Evolutionary conservation across 495 filamentous ascomycete genomes (phyloP).

Genomic region (Halenospora varia): DNA sequence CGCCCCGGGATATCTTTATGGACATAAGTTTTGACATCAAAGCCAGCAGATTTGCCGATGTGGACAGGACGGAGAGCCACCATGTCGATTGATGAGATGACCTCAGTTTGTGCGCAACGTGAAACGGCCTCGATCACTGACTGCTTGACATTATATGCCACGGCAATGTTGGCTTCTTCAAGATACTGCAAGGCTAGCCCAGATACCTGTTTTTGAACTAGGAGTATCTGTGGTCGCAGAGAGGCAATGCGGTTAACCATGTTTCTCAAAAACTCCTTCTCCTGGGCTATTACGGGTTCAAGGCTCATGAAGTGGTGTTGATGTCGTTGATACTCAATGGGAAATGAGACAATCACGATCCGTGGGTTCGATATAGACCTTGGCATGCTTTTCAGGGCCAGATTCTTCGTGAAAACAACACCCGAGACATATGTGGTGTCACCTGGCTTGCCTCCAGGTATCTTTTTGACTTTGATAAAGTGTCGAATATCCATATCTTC

Average conservation of each 20-base stretch:
- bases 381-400: slow-evolving; percentile 94
- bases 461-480: slow-evolving; percentile 96
- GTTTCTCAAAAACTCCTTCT: slow-evolving; percentile 90
- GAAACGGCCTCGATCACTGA: slow-evolving; percentile 95
- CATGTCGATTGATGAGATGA: slow-evolving; percentile 95
- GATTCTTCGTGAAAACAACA: slow-evolving; percentile 93
- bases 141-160: slow-evolving; percentile 92
- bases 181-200: slow-evolving; percentile 86
- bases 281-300: slow-evolving; percentile 94
- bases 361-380: slow-evolving; percentile 78
- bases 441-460: slow-evolving; percentile 80
- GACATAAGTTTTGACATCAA: slow-evolving; percentile 94
- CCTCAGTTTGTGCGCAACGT: slow-evolving; percentile 81
- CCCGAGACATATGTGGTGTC: slow-evolving; percentile 95
- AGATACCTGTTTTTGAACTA: slow-evolving; percentile 87
- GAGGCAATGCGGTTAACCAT: slow-evolving; percentile 89
- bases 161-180: slow-evolving; percentile 81
- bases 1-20: slow-evolving; percentile 63
- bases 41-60: slow-evolving; percentile 75
- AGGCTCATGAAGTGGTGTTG: slow-evolving; percentile 96
- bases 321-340: slow-evolving; percentile 93
- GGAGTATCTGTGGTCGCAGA: slow-evolving; percentile 74
- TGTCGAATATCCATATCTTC: slow-evolving; percentile 99
- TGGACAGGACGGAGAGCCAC: slow-evolving; percentile 75
- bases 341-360: slow-evolving; percentile 90